These are phyloP conservation scores for Borealophlyctis nickersoniae DNA, from an alignment of 192 early-diverging fungal genomes.

Conservation along the genomic window DNA sequence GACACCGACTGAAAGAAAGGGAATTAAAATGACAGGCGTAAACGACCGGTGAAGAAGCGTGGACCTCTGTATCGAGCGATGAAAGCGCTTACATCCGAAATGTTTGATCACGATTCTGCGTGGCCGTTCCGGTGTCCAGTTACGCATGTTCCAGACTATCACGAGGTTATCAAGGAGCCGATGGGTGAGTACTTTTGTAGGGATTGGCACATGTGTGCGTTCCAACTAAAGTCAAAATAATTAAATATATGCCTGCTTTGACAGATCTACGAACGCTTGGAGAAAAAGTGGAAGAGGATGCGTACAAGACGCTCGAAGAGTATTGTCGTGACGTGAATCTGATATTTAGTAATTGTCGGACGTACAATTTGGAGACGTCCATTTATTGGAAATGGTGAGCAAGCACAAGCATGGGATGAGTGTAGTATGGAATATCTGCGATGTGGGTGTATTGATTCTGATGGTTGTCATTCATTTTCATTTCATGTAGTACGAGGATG, in stretches of 20 bases:
- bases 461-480: background rate
- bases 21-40: no score
- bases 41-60: background rate
- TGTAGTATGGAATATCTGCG: background rate
- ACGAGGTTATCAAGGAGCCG: constrained; percentile 91
- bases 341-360: constrained; percentile 90
- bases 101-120: constrained; percentile 53
- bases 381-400: constrained; percentile 70
- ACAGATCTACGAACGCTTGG: constrained; percentile 80
- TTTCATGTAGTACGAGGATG: constrained; percentile 25
- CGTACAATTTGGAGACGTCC: constrained; percentile 86
- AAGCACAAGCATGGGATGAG: background rate
- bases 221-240: background rate
- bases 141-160: constrained; percentile 92
- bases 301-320: constrained; percentile 76
- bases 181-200: constrained; percentile 74
- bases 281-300: constrained; percentile 78
- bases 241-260: no score
- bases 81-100: constrained; percentile 63
- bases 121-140: constrained; percentile 97
- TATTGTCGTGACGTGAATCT: constrained; percentile 82
- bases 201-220: background rate
- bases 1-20: no score
- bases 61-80: background rate
- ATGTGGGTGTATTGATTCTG: background rate